Percentiles rank a stretch among this genome's conserved stretches.
These are phyloP conservation scores for Aureobasidium sp. DNA, from an alignment of 2,329 filamentous ascomycete genomes.

Conservation along the genomic window DNA sequence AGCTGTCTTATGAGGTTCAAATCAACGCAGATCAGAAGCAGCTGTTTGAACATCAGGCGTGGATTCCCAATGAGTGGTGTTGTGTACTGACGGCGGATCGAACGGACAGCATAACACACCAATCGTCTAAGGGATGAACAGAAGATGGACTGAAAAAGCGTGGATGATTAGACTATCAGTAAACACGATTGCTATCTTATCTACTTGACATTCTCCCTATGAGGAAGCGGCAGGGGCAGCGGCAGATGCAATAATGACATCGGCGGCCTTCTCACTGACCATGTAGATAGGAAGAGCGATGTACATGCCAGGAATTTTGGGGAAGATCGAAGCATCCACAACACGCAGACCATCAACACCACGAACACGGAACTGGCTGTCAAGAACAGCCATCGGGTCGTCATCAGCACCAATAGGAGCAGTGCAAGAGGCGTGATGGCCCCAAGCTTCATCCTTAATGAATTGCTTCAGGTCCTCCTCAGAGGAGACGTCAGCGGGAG, in stretches of 20 bases:
- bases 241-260: conserved; percentile 49
- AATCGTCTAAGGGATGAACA: too few relatives aligned
- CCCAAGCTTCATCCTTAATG: conserved; percentile 58
- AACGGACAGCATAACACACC: too few relatives aligned
- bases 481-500: conserved; percentile 45
- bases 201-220: too few relatives aligned
- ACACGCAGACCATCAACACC: conserved; percentile 64
- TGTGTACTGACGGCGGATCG: neutral
- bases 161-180: neutral
- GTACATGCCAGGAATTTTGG: conserved; percentile 62
- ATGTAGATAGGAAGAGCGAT: conserved; percentile 60
- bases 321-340: conserved; percentile 68
- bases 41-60: too few relatives aligned
- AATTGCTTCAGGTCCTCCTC: conserved; percentile 53
- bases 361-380: conserved; percentile 63
- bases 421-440: conserved; percentile 65
- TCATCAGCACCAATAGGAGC: conserved; percentile 60
- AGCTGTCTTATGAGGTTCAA: neutral
- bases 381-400: conserved; percentile 62
- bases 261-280: conserved; percentile 67
- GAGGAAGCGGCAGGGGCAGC: too few relatives aligned
- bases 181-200: too few relatives aligned
- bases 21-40: neutral
- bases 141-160: too few relatives aligned
- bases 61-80: too few relatives aligned